Conservation (phyloP, 1,139 yeast genomes). For the Scheffersomyces illinoinensis region DNA sequence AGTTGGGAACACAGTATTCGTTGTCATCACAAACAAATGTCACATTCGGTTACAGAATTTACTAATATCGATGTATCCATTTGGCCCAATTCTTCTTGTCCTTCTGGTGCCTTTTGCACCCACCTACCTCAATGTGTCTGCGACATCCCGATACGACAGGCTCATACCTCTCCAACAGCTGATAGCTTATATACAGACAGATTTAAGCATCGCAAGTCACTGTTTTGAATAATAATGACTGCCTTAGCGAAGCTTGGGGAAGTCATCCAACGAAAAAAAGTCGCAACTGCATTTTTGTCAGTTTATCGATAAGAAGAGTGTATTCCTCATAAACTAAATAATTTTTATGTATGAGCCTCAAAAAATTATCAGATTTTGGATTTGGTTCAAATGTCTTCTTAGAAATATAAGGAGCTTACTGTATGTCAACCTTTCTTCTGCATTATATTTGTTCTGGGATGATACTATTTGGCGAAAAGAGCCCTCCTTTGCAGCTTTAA, state of each 20-base stretch:
- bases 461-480: neutral
- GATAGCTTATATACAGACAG: neutral
- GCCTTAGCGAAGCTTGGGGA: neutral
- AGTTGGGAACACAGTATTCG: neutral
- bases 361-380: too few relatives aligned
- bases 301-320: neutral
- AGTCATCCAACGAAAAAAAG: neutral
- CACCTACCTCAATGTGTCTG: neutral
- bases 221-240: neutral
- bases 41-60: neutral
- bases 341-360: too few relatives aligned
- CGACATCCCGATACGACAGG: neutral
- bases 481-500: neutral
- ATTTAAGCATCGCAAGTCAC: neutral
- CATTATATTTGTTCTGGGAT: too few relatives aligned
- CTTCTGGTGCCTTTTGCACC: neutral
- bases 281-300: neutral
- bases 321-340: neutral
- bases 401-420: too few relatives aligned
- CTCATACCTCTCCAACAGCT: neutral
- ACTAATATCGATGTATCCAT: neutral
- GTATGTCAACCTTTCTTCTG: too few relatives aligned
- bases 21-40: neutral
- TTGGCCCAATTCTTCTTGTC: neutral
- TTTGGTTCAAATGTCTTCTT: neutral